Conservation (phyloP, 2,329 filamentous ascomycete species). For the Coleophoma eucalyptorum region DNA sequence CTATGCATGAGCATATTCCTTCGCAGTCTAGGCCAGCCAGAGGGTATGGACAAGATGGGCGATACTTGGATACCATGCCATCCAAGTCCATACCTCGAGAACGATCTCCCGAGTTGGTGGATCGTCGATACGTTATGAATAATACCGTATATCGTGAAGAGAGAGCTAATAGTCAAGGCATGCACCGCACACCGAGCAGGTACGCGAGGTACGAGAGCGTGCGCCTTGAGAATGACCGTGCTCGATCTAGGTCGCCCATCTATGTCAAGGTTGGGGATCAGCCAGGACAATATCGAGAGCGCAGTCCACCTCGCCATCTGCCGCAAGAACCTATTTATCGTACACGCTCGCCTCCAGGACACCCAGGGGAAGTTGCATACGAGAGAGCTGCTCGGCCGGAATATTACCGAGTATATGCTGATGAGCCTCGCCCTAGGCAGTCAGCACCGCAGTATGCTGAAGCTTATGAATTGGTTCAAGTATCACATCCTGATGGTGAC, state of each 20-base stretch:
- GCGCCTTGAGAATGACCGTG: conserved; percentile 25
- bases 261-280: conserved; percentile 25
- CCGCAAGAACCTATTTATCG: conserved; percentile 26
- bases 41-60: conserved; percentile 20
- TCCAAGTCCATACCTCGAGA: conserved; percentile 15
- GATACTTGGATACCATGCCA: conserved; percentile 10
- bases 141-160: conserved; percentile 29
- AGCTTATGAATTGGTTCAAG: conserved; percentile 40
- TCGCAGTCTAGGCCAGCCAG: conserved; percentile 12
- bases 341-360: conserved; percentile 17
- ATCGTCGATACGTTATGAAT: conserved; percentile 26
- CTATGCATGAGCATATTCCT: conserved; percentile 14
- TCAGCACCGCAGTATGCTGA: conserved; percentile 26
- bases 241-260: conserved; percentile 29
- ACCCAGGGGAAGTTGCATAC: conserved; percentile 23
- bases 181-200: conserved; percentile 24
- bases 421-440: conserved; percentile 24
- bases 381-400: conserved; percentile 27
- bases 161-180: conserved; percentile 22
- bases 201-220: conserved; percentile 29
- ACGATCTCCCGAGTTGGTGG: conserved; percentile 26
- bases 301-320: conserved; percentile 22
- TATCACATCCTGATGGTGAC: conserved; percentile 39
- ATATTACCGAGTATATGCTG: conserved; percentile 29
- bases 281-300: conserved; percentile 25